A percentile compares a stretch with the other conserved stretches of the same genome.
phyloP scores from a whole-genome alignment of 768 basidiomycete species.

The Calocera viscosa region DNA sequence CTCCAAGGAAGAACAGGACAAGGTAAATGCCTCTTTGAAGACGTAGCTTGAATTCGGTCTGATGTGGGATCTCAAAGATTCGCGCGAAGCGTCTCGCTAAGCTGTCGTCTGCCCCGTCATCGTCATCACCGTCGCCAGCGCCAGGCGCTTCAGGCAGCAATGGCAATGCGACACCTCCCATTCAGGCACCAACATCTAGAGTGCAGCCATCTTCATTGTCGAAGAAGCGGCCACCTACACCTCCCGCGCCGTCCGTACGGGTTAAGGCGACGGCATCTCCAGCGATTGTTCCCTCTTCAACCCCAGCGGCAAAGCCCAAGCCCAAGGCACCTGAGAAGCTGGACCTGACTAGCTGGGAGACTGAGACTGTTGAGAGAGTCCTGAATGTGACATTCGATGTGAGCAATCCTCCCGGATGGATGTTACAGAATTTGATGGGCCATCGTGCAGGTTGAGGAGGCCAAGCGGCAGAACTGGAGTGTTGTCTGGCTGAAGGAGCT shows the following conservation, averaged over 20 bases:
- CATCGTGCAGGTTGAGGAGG: slow-evolving; percentile 38
- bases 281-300: slow-evolving; percentile 23
- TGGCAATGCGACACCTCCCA: background rate
- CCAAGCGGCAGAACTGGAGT: slow-evolving; percentile 50
- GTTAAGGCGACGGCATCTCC: slow-evolving; percentile 24
- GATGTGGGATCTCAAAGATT: slow-evolving; percentile 42
- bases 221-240: slow-evolving; percentile 21
- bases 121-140: slow-evolving; percentile 32
- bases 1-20: background rate
- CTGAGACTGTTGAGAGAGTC: slow-evolving; percentile 50
- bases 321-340: slow-evolving; percentile 32
- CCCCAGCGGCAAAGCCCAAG: slow-evolving; percentile 42
- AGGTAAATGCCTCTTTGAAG: background rate
- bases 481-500: slow-evolving; percentile 75
- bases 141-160: slow-evolving; percentile 13
- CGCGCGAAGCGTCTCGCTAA: slow-evolving; percentile 84
- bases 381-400: slow-evolving; percentile 74
- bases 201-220: slow-evolving; percentile 19
- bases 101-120: slow-evolving; percentile 33
- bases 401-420: slow-evolving; percentile 22
- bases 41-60: background rate
- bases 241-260: slow-evolving; percentile 31
- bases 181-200: slow-evolving; percentile 14
- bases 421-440: background rate
- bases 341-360: slow-evolving; percentile 56